Evolutionary conservation across 2,329 filamentous ascomycete species (phyloP).

Genomic region (Colletotrichum cuscutae): DNA sequence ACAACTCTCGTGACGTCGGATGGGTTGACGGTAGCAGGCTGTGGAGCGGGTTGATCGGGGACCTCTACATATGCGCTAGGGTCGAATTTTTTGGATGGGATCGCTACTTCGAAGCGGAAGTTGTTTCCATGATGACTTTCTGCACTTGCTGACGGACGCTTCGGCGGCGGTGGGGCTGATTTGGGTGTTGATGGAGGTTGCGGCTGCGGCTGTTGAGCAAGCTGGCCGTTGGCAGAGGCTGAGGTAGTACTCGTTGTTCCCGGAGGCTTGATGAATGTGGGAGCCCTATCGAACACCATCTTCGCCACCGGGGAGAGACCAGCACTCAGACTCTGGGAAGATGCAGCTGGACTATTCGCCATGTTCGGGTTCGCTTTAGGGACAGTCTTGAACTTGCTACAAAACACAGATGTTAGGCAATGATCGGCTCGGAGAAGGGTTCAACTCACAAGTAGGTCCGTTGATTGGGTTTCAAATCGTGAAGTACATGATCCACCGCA

Average conservation of each 20-base stretch:
- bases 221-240: slow-evolving; percentile 40
- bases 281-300: slow-evolving; percentile 57
- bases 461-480: slow-evolving; percentile 77
- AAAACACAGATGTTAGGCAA: slow-evolving; percentile 40
- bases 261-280: slow-evolving; percentile 52
- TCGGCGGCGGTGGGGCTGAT: slow-evolving; percentile 5
- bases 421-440: neutral
- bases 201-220: slow-evolving; percentile 3
- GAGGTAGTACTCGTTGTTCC: slow-evolving; percentile 43
- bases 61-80: slow-evolving; percentile 49
- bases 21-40: slow-evolving; percentile 25
- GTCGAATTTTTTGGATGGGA: slow-evolving; percentile 57
- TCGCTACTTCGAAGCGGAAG: slow-evolving; percentile 57
- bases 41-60: slow-evolving; percentile 38
- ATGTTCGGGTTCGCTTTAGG: slow-evolving; percentile 47
- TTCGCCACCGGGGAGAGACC: slow-evolving; percentile 61
- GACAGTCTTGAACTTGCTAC: slow-evolving; percentile 68
- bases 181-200: slow-evolving; percentile 37
- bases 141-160: slow-evolving; percentile 35
- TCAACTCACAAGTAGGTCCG: slow-evolving; percentile 72
- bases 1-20: slow-evolving; percentile 4
- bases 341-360: slow-evolving; percentile 37
- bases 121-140: slow-evolving; percentile 48
- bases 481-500: slow-evolving; percentile 78
- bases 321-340: slow-evolving; percentile 44